These are phyloP conservation scores for slime mould (Dictyostelium discoideum) DNA, from an alignment of 78 protist species.

Conservation along the genomic window dicty_2.7 NC_007088.5:2190501-2191000, in stretches of 20 bases:
- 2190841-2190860: conserved; percentile 54
- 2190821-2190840: background rate
- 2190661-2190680: no score
- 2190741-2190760: conserved; percentile 38
- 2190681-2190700: conserved; percentile 3
- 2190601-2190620: no score
- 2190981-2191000: background rate
- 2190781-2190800: conserved; percentile 60
- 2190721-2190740: conserved; percentile 20
- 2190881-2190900: background rate
- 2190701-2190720: conserved; percentile 58
- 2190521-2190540: conserved; percentile 59
- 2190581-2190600: no score
- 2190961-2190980: background rate
- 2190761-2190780: conserved; percentile 52
- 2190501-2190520: conserved; percentile 38
- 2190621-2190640: no score
- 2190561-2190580: background rate
- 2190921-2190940: background rate
- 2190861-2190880: conserved; percentile 16
- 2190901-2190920: background rate
- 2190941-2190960: background rate
- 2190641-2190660: background rate
- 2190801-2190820: conserved; percentile 20
- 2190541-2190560: background rate